These are phyloP conservation scores for Vanderwaltozyma verrucispora DNA, from an alignment of 805 yeast species.

Conservation along the genomic window DNA sequence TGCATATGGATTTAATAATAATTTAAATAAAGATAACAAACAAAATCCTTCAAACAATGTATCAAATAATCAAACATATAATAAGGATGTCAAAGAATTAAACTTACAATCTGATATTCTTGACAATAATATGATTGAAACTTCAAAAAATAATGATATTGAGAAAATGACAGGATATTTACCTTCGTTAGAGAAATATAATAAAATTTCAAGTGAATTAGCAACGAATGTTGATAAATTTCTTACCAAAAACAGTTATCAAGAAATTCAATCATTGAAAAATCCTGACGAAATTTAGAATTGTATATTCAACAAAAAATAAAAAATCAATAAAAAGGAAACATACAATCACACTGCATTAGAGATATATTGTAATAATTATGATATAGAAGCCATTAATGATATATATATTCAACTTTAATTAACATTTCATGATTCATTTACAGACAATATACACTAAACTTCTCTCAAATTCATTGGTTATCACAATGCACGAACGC, in stretches of 20 bases:
- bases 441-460: too few relatives aligned
- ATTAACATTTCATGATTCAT: too few relatives aligned
- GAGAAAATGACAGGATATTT: conserved; percentile 1
- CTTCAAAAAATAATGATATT: not conserved
- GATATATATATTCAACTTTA: too few relatives aligned
- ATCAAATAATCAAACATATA: conserved; percentile 2
- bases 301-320: not conserved
- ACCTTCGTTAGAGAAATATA: conserved; percentile 7
- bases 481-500: too few relatives aligned
- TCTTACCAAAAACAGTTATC: not conserved
- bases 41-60: too few relatives aligned
- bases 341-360: too few relatives aligned
- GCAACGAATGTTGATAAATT: conserved; percentile 3
- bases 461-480: too few relatives aligned
- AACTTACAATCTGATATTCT: conserved; percentile 3
- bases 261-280: not conserved
- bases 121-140: not conserved
- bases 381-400: too few relatives aligned
- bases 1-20: conserved; percentile 14
- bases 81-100: conserved; percentile 7
- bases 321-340: too few relatives aligned
- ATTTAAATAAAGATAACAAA: too few relatives aligned
- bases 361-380: too few relatives aligned
- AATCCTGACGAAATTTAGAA: not conserved
- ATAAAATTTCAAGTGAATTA: conserved; percentile 5